Evolutionary conservation across 495 filamentous ascomycete genomes (phyloP).

Genomic region (Aspergillus funiculosus): DNA sequence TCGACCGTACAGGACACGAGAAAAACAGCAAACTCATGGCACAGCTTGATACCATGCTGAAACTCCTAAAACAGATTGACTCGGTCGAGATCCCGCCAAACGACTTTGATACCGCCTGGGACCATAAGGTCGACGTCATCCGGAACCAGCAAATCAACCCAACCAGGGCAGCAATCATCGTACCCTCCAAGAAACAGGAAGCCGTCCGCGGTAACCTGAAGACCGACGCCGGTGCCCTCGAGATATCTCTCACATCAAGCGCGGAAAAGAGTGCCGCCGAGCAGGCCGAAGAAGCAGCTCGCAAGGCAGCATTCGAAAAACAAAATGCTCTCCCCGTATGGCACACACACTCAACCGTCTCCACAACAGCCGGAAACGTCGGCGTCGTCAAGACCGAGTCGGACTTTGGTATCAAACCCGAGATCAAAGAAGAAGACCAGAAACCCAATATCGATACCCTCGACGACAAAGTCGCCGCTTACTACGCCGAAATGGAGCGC

Average conservation of each 20-base stretch:
- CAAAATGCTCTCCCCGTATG: conserved; percentile 86
- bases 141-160: conserved; percentile 51
- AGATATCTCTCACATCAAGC: conserved; percentile 68
- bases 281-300: conserved; percentile 61
- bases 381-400: conserved; percentile 31
- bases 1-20: conserved; percentile 66
- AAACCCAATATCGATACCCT: conserved; percentile 41
- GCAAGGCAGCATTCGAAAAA: conserved; percentile 66
- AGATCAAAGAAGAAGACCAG: conserved; percentile 49
- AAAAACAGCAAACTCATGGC: conserved; percentile 80
- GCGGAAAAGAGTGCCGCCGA: conserved; percentile 72
- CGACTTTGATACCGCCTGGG: conserved; percentile 73
- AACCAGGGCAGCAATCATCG: conserved; percentile 41
- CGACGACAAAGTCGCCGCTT: conserved; percentile 48
- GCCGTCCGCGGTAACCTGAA: conserved; percentile 66
- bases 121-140: conserved; percentile 46
- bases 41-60: conserved; percentile 78
- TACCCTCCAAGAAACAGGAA: conserved; percentile 47
- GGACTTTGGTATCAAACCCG: conserved; percentile 37
- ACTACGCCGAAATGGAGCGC: conserved; percentile 47
- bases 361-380: conserved; percentile 22
- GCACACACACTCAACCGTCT: conserved; percentile 83
- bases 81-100: conserved; percentile 74
- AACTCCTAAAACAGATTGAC: conserved; percentile 83
- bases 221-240: conserved; percentile 63